Evolutionary conservation across 164 flowering plant genomes (phyloP).

Genomic region (Sextonia rubra): DNA sequence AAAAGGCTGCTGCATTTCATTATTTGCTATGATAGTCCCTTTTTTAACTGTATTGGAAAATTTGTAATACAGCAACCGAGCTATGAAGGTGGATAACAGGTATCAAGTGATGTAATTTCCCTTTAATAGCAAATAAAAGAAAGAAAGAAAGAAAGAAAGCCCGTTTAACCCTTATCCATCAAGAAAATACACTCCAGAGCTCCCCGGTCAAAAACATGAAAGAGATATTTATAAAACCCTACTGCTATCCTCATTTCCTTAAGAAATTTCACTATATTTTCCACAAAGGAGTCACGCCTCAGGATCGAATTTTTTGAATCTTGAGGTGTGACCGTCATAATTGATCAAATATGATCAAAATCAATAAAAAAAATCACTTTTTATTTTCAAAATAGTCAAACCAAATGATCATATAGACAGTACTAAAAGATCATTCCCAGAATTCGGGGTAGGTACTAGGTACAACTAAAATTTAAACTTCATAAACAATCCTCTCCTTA

Average conservation of each 20-base stretch:
- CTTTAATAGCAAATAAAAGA: too few species aligned
- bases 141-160: neutral
- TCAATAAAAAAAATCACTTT: too few species aligned
- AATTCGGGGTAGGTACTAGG: neutral
- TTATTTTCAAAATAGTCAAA: too few species aligned
- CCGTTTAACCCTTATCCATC: neutral
- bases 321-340: too few species aligned
- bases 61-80: neutral
- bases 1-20: too few species aligned
- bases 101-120: too few species aligned
- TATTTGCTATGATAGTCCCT: too few species aligned
- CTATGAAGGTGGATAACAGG: too few species aligned
- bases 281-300: too few species aligned
- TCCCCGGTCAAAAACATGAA: neutral
- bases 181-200: neutral
- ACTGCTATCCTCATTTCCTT: neutral
- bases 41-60: too few species aligned
- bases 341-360: too few species aligned
- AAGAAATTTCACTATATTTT: neutral
- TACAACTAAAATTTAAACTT: neutral
- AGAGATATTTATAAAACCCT: neutral
- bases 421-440: neutral
- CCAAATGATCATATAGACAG: neutral
- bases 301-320: too few species aligned
- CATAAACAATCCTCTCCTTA: neutral